phyloP scores from a whole-genome alignment of 768 basidiomycete genomes.

The Rhodotorula graminis region DNA sequence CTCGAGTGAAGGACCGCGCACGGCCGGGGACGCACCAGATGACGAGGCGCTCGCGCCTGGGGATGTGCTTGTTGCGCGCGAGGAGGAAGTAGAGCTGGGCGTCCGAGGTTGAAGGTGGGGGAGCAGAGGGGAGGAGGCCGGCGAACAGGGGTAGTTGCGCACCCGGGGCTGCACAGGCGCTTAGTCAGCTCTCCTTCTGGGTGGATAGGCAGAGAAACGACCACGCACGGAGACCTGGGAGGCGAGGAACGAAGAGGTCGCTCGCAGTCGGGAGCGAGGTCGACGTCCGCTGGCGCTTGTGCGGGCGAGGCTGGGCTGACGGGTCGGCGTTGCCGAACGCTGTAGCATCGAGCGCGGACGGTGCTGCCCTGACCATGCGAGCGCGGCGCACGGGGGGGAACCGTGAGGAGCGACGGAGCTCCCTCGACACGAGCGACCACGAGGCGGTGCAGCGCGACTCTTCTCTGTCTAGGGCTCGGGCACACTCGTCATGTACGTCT shows the following conservation, averaged over 20 bases:
- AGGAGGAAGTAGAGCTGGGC: slow-evolving; percentile 85
- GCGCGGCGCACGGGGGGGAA: neutral
- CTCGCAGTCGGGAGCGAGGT: neutral
- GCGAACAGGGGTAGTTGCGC: slow-evolving; percentile 67
- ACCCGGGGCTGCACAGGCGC: slow-evolving; percentile 64
- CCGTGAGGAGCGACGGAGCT: too few relatives aligned
- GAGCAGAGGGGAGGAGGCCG: slow-evolving; percentile 64
- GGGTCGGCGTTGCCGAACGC: fast-evolving
- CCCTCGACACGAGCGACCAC: too few relatives aligned
- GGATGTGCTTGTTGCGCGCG: slow-evolving; percentile 73
- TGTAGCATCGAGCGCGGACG: too few relatives aligned
- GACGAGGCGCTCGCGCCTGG: slow-evolving; percentile 80
- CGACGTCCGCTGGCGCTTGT: neutral
- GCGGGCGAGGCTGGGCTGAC: neutral
- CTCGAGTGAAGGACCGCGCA: neutral
- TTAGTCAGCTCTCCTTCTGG: neutral
- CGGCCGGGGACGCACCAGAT: slow-evolving; percentile 59
- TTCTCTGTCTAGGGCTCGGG: too few relatives aligned
- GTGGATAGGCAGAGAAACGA: too few relatives aligned
- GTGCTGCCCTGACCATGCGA: neutral
- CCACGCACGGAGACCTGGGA: neutral
- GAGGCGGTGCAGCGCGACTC: too few relatives aligned
- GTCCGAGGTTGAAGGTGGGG: slow-evolving; percentile 46
- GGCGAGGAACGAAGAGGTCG: neutral
- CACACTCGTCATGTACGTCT: neutral